Conservation (phyloP, 108 stramenopile species). For the Chaetoceros muelleri region DNA sequence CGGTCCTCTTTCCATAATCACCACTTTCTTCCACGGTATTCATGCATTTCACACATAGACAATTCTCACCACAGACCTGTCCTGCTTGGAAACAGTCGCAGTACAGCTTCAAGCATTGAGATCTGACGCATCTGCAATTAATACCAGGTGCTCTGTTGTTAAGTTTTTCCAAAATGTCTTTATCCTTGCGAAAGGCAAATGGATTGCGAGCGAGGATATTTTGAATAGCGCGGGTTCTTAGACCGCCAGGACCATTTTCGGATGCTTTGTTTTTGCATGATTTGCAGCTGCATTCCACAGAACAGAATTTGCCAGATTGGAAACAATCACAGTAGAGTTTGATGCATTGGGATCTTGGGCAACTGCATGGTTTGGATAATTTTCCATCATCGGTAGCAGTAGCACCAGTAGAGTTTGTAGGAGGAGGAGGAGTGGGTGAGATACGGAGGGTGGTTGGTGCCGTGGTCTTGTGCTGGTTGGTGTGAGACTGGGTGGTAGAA, state of each 20-base stretch:
- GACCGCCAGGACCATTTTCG: background rate
- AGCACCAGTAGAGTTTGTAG: background rate
- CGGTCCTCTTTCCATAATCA: constrained; percentile 7
- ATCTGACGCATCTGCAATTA: constrained; percentile 7
- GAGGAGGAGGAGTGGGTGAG: background rate
- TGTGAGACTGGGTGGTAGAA: too few species aligned
- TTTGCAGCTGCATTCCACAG: background rate
- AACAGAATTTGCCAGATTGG: background rate
- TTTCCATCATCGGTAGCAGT: background rate
- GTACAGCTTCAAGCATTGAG: constrained; percentile 13
- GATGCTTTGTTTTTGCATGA: background rate
- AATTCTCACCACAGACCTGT: constrained; percentile 7
- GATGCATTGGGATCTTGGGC: background rate
- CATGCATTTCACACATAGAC: constrained; percentile 7
- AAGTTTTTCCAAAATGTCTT: background rate
- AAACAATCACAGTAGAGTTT: background rate
- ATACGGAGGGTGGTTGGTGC: too few species aligned
- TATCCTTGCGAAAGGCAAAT: background rate
- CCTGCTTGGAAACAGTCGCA: constrained; percentile 15
- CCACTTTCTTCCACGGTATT: constrained; percentile 9
- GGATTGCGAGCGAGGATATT: background rate
- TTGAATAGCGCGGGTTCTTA: background rate
- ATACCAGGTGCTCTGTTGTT: background rate
- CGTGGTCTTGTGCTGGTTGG: too few species aligned
- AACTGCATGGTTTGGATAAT: background rate